Conservation (phyloP, 1,284 basidiomycete genomes). For the Blastosporella zonata region DNA sequence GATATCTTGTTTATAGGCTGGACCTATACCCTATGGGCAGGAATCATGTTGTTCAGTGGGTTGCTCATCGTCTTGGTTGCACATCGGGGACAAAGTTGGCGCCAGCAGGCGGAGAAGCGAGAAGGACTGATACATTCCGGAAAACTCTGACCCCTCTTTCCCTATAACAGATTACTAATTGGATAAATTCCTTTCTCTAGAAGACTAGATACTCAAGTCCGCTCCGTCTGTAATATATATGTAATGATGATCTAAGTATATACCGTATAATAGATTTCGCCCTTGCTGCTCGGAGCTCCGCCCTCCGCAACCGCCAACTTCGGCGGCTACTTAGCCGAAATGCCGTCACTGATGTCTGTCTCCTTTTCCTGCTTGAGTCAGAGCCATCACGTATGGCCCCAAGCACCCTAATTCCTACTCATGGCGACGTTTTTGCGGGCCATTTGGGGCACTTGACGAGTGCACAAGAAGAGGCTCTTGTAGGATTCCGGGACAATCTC, state of each 20-base stretch:
- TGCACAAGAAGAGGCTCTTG: conserved; percentile 46
- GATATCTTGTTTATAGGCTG: conserved; percentile 45
- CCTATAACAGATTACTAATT: too few species aligned
- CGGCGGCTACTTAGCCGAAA: background rate
- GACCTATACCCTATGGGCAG: conserved; percentile 72
- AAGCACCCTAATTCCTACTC: background rate
- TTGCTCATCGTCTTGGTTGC: conserved; percentile 53
- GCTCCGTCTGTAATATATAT: too few species aligned
- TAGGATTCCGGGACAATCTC: conserved; percentile 52
- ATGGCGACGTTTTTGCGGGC: conserved; percentile 33
- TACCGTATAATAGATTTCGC: too few species aligned
- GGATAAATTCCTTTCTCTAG: too few species aligned
- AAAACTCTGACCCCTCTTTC: background rate
- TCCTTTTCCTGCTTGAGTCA: background rate
- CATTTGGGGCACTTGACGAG: conserved; percentile 52
- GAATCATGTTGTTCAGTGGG: conserved; percentile 52
- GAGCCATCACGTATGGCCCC: conserved; percentile 3
- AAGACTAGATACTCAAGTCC: too few species aligned
- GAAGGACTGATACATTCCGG: conserved; percentile 22
- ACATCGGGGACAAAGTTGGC: conserved; percentile 44
- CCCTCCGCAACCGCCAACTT: too few species aligned
- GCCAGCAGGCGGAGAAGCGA: conserved; percentile 34
- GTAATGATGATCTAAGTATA: too few species aligned
- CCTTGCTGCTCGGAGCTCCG: too few species aligned
- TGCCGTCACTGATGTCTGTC: background rate